Evolutionary conservation across 139 green algal species (phyloP).

Genomic region (Chlorella sp.): DNA sequence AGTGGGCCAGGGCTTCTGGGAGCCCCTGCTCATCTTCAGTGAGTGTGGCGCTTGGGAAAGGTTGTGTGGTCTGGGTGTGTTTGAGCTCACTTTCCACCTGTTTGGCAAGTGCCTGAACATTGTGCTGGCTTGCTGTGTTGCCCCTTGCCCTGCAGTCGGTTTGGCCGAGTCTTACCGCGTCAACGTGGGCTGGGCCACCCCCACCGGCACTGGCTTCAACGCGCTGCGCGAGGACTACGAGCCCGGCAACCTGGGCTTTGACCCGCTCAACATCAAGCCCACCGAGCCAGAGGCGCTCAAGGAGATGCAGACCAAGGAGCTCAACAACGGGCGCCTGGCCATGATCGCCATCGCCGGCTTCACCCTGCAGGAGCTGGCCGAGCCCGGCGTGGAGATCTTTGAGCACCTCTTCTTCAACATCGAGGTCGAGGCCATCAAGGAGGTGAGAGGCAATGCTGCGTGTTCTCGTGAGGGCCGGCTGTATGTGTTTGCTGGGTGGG

Average conservation of each 20-base stretch:
- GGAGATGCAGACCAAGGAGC: conserved; percentile 70
- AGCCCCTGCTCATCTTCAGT: conserved; percentile 54
- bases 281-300: conserved; percentile 45
- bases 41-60: no score
- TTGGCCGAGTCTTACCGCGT: conserved; percentile 64
- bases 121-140: conserved; percentile 33
- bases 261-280: conserved; percentile 64
- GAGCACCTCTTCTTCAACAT: conserved; percentile 34
- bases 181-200: conserved; percentile 52
- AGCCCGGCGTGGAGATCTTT: conserved; percentile 29
- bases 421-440: conserved; percentile 40
- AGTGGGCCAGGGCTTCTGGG: conserved; percentile 50
- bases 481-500: no score
- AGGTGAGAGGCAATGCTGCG: conserved; percentile 19
- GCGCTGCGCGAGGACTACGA: conserved; percentile 59
- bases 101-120: no score
- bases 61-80: conserved; percentile 51
- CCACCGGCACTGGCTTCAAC: conserved; percentile 45
- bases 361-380: conserved; percentile 1
- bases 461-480: no score
- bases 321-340: conserved; percentile 81
- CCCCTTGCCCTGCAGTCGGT: conserved; percentile 59
- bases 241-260: conserved; percentile 63
- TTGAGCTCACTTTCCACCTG: conserved; percentile 55
- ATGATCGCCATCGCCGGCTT: conserved; percentile 80